phyloP scores from a whole-genome alignment of 805 yeast genomes.

The Danielozyma ontarioensis region DNA sequence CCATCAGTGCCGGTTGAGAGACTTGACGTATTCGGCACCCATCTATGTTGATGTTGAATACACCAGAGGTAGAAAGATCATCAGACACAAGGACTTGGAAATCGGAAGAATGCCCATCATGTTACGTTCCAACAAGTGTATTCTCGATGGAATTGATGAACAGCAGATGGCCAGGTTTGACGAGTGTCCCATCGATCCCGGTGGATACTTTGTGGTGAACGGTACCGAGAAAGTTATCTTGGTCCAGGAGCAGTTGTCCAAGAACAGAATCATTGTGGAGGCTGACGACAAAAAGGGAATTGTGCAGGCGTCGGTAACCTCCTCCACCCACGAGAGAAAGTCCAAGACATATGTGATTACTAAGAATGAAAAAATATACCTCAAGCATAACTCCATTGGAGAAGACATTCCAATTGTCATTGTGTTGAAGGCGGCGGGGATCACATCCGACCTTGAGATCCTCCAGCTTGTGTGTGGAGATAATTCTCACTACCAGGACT shows the following conservation, averaged over 20 bases:
- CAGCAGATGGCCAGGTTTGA: constrained; percentile 79
- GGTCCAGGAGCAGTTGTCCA: constrained; percentile 94
- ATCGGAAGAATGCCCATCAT: constrained; percentile 99
- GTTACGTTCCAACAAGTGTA: constrained; percentile 91
- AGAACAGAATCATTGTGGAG: constrained; percentile 96
- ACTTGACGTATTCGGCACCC: constrained; percentile 91
- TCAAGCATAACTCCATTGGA: constrained; percentile 91
- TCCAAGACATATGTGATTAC: constrained; percentile 95
- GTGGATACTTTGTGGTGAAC: constrained; percentile 95
- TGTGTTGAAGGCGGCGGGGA: constrained; percentile 90
- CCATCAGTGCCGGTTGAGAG: constrained; percentile 93
- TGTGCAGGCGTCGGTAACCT: constrained; percentile 96
- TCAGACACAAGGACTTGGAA: constrained; percentile 83
- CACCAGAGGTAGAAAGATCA: constrained; percentile 89
- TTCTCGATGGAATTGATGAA: constrained; percentile 73
- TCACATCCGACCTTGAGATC: constrained; percentile 86
- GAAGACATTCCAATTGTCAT: constrained; percentile 95
- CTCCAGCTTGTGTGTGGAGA: constrained; percentile 92
- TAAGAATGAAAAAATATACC: constrained; percentile 79
- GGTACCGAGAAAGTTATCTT: constrained; percentile 97
- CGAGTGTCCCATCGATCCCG: constrained; percentile 98
- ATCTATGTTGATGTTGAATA: constrained; percentile 95
- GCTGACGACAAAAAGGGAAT: constrained; percentile 92
- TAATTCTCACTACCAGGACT: constrained; percentile 82
- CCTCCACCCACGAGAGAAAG: constrained; percentile 96